These are phyloP conservation scores for Arabis alpina DNA, from an alignment of 345 rosid genomes.

Conservation along the genomic window DNA sequence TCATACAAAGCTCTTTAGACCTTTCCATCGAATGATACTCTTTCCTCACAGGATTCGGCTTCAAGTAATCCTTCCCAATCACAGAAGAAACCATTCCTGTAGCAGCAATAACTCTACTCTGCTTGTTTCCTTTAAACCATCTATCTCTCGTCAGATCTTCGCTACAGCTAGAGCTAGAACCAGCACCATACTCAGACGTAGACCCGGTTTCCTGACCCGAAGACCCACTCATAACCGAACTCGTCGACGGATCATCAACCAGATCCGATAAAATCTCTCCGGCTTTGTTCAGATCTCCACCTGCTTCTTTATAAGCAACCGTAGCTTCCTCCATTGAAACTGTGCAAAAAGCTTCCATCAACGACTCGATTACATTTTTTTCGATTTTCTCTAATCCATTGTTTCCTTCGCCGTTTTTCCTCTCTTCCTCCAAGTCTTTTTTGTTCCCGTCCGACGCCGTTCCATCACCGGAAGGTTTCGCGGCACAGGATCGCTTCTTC, in stretches of 20 bases:
- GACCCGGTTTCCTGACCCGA: slow-evolving; percentile 54
- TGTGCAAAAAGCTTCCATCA: slow-evolving; percentile 60
- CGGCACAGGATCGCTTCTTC: slow-evolving; percentile 48
- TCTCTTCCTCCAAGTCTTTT: slow-evolving; percentile 29
- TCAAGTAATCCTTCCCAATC: slow-evolving; percentile 77
- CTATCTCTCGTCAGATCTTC: slow-evolving; percentile 36
- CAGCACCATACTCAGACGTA: slow-evolving; percentile 48
- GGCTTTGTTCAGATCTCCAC: slow-evolving; percentile 55
- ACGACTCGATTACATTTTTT: slow-evolving; percentile 34
- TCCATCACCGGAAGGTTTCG: slow-evolving; percentile 29
- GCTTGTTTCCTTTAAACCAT: slow-evolving; percentile 50
- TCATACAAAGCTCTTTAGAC: slow-evolving; percentile 33
- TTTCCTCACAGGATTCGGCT: slow-evolving; percentile 45
- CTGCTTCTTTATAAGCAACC: slow-evolving; percentile 51
- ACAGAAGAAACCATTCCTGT: slow-evolving; percentile 87
- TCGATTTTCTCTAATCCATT: slow-evolving; percentile 8
- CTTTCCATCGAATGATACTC: slow-evolving; percentile 27
- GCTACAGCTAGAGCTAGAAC: slow-evolving; percentile 45
- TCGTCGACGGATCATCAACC: slow-evolving; percentile 51
- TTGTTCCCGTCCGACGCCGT: slow-evolving; percentile 38
- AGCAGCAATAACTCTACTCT: slow-evolving; percentile 66
- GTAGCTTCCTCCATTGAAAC: slow-evolving; percentile 58
- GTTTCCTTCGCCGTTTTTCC: slow-evolving; percentile 20
- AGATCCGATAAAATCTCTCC: slow-evolving; percentile 49
- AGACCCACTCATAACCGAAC: slow-evolving; percentile 51